Conservation (phyloP, 805 yeast genomes). For the Suhomyces faveliae region DNA sequence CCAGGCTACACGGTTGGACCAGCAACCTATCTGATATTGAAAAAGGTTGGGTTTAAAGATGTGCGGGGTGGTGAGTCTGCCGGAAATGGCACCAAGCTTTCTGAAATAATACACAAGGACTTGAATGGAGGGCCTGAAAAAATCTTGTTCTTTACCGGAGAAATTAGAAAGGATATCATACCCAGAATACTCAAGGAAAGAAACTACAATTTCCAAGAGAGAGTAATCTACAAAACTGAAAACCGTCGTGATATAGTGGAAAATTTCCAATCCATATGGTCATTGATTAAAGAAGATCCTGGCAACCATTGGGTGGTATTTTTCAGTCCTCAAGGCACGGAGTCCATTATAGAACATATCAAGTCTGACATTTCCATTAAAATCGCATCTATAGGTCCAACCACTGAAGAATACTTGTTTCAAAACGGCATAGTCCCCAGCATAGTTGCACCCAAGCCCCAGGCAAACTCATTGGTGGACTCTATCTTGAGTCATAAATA, state of each 20-base stretch:
- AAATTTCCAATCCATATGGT: slow-evolving; percentile 25
- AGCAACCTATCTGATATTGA: slow-evolving; percentile 65
- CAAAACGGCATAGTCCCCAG: slow-evolving; percentile 54
- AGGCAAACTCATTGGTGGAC: slow-evolving; percentile 54
- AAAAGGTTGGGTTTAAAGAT: slow-evolving; percentile 60
- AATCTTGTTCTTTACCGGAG: slow-evolving; percentile 81
- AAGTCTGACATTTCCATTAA: slow-evolving; percentile 22
- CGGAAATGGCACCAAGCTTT: slow-evolving; percentile 75
- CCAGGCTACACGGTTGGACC: slow-evolving; percentile 90
- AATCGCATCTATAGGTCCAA: slow-evolving; percentile 90
- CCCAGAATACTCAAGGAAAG: slow-evolving; percentile 54
- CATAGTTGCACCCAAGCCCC: slow-evolving; percentile 71
- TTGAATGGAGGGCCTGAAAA: slow-evolving; percentile 26
- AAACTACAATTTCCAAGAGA: slow-evolving; percentile 52
- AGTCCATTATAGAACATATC: slow-evolving; percentile 50
- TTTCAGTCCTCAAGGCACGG: slow-evolving; percentile 90
- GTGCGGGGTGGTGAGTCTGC: slow-evolving; percentile 73
- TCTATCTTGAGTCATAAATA: slow-evolving; percentile 24
- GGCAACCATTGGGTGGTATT: slow-evolving; percentile 68
- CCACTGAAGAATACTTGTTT: slow-evolving; percentile 66
- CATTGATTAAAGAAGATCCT: slow-evolving; percentile 9
- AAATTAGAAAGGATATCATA: slow-evolving; percentile 74
- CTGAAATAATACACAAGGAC: slow-evolving; percentile 55
- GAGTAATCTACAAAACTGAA: slow-evolving; percentile 68
- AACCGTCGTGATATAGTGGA: slow-evolving; percentile 46